These are phyloP conservation scores for Coemansia sp. DNA, from an alignment of 192 early-diverging fungal species.

Conservation along the genomic window DNA sequence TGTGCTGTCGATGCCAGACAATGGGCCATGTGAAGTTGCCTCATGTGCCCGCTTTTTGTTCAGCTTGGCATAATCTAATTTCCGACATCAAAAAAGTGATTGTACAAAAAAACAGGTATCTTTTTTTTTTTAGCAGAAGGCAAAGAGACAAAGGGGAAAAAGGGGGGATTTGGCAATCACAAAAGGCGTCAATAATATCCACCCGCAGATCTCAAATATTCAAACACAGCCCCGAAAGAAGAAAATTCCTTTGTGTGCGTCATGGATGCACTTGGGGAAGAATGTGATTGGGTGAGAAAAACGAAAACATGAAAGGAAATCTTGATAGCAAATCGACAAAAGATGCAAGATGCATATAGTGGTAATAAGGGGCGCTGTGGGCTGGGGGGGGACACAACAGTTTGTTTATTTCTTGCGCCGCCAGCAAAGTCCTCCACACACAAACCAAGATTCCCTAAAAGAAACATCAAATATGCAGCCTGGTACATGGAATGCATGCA, in stretches of 20 bases:
- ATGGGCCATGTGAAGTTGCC: slow-evolving; percentile 14
- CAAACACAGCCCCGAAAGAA: neutral
- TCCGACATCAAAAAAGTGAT: neutral
- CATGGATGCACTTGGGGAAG: neutral
- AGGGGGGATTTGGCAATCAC: neutral
- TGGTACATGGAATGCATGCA: neutral
- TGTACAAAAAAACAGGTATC: slow-evolving; percentile 3
- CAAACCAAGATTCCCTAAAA: no score
- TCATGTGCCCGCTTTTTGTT: slow-evolving; percentile 55
- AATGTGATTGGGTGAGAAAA: neutral
- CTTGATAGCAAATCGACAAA: slow-evolving; percentile 17
- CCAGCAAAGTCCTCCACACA: neutral
- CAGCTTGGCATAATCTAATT: slow-evolving; percentile 56
- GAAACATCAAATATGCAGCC: neutral
- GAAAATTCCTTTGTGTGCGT: neutral
- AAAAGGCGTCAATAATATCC: neutral
- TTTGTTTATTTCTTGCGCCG: neutral
- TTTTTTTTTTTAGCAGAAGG: neutral
- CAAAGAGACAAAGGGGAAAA: neutral
- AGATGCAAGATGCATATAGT: neutral
- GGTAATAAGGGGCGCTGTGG: neutral
- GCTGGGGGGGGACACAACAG: neutral
- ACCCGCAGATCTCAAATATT: neutral
- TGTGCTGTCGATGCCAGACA: slow-evolving; percentile 11
- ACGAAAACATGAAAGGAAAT: slow-evolving; percentile 6